phyloP scores from a whole-genome alignment of 495 filamentous ascomycete genomes.

The Endocarpon pusillum region DNA sequence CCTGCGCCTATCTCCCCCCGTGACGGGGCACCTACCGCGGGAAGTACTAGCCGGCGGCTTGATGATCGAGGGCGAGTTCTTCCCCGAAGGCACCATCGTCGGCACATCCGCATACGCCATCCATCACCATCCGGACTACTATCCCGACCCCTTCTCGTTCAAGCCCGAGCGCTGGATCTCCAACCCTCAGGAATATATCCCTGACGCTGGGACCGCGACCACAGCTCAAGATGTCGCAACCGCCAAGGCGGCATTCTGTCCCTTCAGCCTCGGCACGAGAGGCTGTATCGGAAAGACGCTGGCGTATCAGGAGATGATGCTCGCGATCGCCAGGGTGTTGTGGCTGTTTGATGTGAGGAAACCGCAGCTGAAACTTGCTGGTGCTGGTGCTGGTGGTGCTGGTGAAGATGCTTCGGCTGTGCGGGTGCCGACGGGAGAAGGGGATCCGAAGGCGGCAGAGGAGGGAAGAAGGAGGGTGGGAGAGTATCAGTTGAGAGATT shows the following conservation, averaged over 20 bases:
- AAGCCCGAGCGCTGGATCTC: conserved; percentile 37
- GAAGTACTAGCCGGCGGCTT: conserved; percentile 39
- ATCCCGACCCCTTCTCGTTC: conserved; percentile 29
- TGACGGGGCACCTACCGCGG: conserved; percentile 36
- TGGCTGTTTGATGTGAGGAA: conserved; percentile 4
- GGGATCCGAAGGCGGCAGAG: too few relatives aligned
- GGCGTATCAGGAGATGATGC: conserved; percentile 23
- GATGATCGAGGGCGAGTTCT: conserved; percentile 31
- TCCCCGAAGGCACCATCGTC: conserved; percentile 34
- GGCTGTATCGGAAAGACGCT: conserved; percentile 42
- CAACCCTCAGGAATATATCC: not conserved
- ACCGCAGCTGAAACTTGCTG: not conserved
- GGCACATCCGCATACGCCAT: conserved; percentile 37
- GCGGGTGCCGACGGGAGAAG: too few relatives aligned
- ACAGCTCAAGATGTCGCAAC: conserved; percentile 23
- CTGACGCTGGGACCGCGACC: too few relatives aligned
- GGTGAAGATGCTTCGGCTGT: too few relatives aligned
- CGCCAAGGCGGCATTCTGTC: conserved; percentile 30
- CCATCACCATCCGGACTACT: conserved; percentile 39
- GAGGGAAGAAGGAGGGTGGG: not conserved
- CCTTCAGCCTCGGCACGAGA: conserved; percentile 39
- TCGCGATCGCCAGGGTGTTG: conserved; percentile 17
- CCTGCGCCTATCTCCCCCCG: conserved; percentile 44
- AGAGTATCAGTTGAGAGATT: conserved; percentile 1
- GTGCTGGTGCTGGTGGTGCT: not conserved